phyloP scores from a whole-genome alignment of 2,329 filamentous ascomycete species.

The Bipolaris cookei region DNA sequence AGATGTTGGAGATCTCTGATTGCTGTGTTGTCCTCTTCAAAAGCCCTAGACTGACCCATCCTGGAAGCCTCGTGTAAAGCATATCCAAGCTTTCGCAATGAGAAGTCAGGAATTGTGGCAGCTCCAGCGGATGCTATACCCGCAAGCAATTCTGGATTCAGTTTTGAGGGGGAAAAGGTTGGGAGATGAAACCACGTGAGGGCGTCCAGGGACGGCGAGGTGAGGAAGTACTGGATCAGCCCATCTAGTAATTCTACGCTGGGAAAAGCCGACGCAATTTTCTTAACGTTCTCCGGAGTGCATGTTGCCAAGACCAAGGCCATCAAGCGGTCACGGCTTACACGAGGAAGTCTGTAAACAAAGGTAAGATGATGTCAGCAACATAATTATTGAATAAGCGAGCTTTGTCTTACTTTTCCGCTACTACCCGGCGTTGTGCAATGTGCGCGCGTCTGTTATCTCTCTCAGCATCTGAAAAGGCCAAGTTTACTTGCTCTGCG shows the following conservation, averaged over 20 bases:
- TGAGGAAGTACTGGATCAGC: slow-evolving; percentile 66
- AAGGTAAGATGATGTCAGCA: neutral
- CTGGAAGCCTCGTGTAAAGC: slow-evolving; percentile 58
- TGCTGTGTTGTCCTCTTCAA: slow-evolving; percentile 58
- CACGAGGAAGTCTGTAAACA: slow-evolving; percentile 40
- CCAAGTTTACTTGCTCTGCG: slow-evolving; percentile 49
- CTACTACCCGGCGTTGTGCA: slow-evolving; percentile 48
- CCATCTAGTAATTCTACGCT: slow-evolving; percentile 66
- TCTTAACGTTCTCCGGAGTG: slow-evolving; percentile 56
- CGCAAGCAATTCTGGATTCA: slow-evolving; percentile 65
- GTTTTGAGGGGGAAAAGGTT: slow-evolving; percentile 62
- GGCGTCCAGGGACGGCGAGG: slow-evolving; percentile 62
- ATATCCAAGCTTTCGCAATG: slow-evolving; percentile 66
- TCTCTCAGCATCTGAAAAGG: slow-evolving; percentile 45
- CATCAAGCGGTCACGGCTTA: slow-evolving; percentile 64
- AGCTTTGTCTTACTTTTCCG: slow-evolving; percentile 38
- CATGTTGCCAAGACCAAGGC: slow-evolving; percentile 68
- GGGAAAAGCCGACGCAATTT: slow-evolving; percentile 67
- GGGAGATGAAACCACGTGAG: slow-evolving; percentile 68
- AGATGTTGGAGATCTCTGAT: slow-evolving; percentile 60
- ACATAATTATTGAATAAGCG: neutral
- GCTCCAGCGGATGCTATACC: slow-evolving; percentile 68
- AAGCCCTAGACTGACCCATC: slow-evolving; percentile 48
- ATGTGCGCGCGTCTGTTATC: slow-evolving; percentile 45
- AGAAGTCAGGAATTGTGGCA: slow-evolving; percentile 60